These are phyloP conservation scores for Earliella scabrosa DNA, from an alignment of 1,284 basidiomycete genomes.

Conservation along the genomic window DNA sequence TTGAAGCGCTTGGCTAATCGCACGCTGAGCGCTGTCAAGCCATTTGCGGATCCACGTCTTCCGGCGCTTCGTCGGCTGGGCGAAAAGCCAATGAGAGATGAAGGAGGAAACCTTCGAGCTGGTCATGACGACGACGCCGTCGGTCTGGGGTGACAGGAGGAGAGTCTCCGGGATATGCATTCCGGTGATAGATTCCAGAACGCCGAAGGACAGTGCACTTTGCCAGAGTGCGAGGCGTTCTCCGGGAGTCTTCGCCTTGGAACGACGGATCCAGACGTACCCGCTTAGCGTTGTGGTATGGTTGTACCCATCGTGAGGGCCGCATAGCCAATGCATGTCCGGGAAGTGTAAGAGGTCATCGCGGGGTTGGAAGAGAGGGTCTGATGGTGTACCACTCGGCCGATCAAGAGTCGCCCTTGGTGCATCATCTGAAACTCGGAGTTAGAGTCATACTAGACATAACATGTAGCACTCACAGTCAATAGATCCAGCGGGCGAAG, in stretches of 20 bases:
- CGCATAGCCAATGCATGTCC: background rate
- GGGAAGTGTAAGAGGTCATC: background rate
- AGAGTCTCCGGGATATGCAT: background rate
- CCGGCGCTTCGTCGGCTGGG: no score
- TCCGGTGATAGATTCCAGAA: background rate
- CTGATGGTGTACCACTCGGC: background rate
- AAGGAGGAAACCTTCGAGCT: background rate
- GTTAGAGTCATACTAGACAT: background rate
- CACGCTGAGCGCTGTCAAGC: background rate
- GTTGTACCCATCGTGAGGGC: background rate
- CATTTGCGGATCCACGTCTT: background rate
- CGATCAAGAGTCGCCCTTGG: background rate
- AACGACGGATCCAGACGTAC: background rate
- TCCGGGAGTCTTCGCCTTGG: background rate
- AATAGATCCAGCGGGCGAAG: background rate
- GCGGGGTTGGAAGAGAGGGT: background rate
- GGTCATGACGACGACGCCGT: background rate
- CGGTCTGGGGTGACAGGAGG: background rate
- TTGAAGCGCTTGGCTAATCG: background rate
- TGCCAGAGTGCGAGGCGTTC: background rate
- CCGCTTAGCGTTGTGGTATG: background rate
- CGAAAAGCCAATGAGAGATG: background rate
- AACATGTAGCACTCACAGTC: background rate
- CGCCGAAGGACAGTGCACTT: background rate
- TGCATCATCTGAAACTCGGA: background rate